Conservation (phyloP, 495 filamentous ascomycete species). For the Annulohypoxylon maeteangense region DNA sequence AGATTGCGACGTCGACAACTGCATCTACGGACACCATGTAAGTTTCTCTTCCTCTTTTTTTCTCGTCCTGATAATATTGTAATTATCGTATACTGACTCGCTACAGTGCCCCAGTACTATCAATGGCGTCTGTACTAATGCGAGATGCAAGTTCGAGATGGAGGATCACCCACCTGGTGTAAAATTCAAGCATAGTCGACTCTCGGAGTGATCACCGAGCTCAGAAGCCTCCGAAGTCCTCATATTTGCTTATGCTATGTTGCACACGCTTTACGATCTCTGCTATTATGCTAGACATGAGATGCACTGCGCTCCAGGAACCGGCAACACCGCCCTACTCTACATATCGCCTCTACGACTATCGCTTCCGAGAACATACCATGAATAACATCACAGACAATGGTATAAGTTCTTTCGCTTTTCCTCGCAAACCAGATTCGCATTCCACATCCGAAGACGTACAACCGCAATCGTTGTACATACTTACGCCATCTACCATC, state of each 20-base stretch:
- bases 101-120: slow-evolving; percentile 54
- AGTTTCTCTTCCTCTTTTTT: slow-evolving; percentile 22
- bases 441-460: neutral
- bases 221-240: neutral
- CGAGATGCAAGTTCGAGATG: slow-evolving; percentile 58
- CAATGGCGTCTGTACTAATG: slow-evolving; percentile 55
- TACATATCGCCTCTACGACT: neutral
- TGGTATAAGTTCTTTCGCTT: neutral
- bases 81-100: slow-evolving; percentile 1
- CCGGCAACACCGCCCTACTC: neutral
- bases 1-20: slow-evolving; percentile 77
- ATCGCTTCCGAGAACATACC: too few species aligned
- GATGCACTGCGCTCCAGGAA: neutral
- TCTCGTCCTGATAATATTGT: neutral
- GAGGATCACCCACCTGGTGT: slow-evolving; percentile 64
- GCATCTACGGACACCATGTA: slow-evolving; percentile 83
- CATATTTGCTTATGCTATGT: neutral
- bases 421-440: neutral
- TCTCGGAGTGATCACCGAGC: neutral
- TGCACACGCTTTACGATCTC: neutral
- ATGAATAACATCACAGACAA: neutral
- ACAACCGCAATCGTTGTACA: neutral
- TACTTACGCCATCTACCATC: neutral
- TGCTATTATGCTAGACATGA: neutral
- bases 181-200: slow-evolving; percentile 50